phyloP scores from a whole-genome alignment of 805 yeast genomes.

The Cyberlindnera misumaiensis region DNA sequence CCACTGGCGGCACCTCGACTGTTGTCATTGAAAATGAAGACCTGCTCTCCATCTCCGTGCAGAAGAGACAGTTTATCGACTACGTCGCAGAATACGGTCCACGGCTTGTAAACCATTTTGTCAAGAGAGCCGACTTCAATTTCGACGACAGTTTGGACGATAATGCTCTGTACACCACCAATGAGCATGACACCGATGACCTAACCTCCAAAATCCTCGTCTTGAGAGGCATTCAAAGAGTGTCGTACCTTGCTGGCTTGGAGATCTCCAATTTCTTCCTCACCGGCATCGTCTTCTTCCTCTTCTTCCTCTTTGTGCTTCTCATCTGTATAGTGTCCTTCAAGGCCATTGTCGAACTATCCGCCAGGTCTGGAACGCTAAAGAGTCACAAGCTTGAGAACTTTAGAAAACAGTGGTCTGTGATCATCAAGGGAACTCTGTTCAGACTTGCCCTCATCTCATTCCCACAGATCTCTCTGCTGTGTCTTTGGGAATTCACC shows the following conservation, averaged over 20 bases:
- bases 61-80: slow-evolving; percentile 36
- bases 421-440: slow-evolving; percentile 81
- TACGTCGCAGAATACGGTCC: slow-evolving; percentile 8
- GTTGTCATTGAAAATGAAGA: slow-evolving; percentile 60
- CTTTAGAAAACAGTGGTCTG: slow-evolving; percentile 76
- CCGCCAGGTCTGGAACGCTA: slow-evolving; percentile 51
- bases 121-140: slow-evolving; percentile 36
- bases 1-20: slow-evolving; percentile 88
- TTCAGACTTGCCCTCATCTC: slow-evolving; percentile 80
- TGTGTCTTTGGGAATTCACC: slow-evolving; percentile 87
- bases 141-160: slow-evolving; percentile 41
- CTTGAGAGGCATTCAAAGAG: slow-evolving; percentile 88
- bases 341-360: slow-evolving; percentile 64
- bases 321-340: slow-evolving; percentile 49
- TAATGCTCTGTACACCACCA: slow-evolving; percentile 51
- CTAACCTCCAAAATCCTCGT: slow-evolving; percentile 67
- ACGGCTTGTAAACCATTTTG: slow-evolving; percentile 14
- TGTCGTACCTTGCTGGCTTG: slow-evolving; percentile 74
- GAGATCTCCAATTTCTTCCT: slow-evolving; percentile 82
- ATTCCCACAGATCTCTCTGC: slow-evolving; percentile 76
- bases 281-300: slow-evolving; percentile 79
- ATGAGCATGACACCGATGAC: slow-evolving; percentile 54
- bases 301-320: slow-evolving; percentile 65
- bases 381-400: slow-evolving; percentile 59
- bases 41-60: slow-evolving; percentile 78